Conservation (phyloP, 1,284 basidiomycete genomes). For the Ceratobasidium sp. region DNA sequence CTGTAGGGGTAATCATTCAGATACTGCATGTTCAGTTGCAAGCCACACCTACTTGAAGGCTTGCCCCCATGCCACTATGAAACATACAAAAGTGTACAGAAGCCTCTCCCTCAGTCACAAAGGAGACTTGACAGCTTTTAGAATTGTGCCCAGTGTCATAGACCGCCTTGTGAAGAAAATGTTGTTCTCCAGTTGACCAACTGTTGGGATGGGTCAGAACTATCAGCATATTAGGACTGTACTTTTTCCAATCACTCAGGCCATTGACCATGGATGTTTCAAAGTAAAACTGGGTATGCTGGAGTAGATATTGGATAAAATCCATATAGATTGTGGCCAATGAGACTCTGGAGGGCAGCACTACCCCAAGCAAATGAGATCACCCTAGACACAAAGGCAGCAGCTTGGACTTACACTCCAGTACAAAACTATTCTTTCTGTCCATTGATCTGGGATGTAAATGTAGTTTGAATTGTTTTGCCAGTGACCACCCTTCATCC, state of each 20-base stretch:
- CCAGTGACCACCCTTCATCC: slow-evolving; percentile 1
- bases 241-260: background rate
- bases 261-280: slow-evolving; percentile 5
- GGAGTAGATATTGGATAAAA: slow-evolving; percentile 22
- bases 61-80: background rate
- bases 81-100: slow-evolving; percentile 32
- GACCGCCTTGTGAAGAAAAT: background rate
- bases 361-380: background rate
- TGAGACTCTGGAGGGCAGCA: slow-evolving; percentile 14
- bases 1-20: background rate
- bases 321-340: slow-evolving; percentile 24
- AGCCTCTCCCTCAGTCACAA: slow-evolving; percentile 37
- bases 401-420: background rate
- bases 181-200: slow-evolving; percentile 20
- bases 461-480: background rate
- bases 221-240: background rate
- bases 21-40: background rate
- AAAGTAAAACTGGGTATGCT: slow-evolving; percentile 20
- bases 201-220: slow-evolving; percentile 26
- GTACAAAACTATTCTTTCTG: background rate
- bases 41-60: background rate
- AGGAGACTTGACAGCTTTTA: slow-evolving; percentile 7
- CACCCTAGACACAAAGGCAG: background rate
- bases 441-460: background rate
- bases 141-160: too few species aligned